Evolutionary conservation across 2,329 filamentous ascomycete species (phyloP).

Genomic region (Cryoendolithus antarcticus): DNA sequence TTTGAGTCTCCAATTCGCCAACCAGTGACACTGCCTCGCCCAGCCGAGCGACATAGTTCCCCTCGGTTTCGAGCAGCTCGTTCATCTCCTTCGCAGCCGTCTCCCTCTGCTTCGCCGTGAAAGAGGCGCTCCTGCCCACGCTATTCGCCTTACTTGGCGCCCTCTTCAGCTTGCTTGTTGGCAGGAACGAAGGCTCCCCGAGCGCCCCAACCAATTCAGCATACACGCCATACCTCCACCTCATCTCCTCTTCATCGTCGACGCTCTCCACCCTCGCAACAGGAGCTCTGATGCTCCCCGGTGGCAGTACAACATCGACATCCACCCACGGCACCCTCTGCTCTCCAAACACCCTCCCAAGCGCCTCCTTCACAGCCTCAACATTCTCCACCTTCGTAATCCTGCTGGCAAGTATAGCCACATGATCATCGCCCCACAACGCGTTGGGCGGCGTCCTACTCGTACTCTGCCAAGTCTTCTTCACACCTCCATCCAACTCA

Average conservation of each 20-base stretch:
- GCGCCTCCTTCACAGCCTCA: constrained; percentile 55
- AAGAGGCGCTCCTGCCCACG: constrained; percentile 63
- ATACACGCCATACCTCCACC: constrained; percentile 67
- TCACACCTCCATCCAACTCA: constrained; percentile 68
- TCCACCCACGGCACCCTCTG: constrained; percentile 78
- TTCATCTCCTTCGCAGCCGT: constrained; percentile 77
- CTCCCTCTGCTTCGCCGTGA: constrained; percentile 70
- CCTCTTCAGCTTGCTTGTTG: constrained; percentile 70
- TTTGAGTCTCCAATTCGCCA: constrained; percentile 66
- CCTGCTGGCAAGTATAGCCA: constrained; percentile 73
- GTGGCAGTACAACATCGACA: constrained; percentile 72
- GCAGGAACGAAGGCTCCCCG: constrained; percentile 74
- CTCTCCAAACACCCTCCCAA: constrained; percentile 65
- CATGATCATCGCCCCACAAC: constrained; percentile 84
- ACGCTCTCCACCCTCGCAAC: constrained; percentile 10
- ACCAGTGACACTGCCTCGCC: constrained; percentile 71
- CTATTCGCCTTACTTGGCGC: constrained; percentile 79
- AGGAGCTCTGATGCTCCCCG: constrained; percentile 48
- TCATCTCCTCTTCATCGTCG: constrained; percentile 23
- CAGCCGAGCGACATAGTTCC: constrained; percentile 62
- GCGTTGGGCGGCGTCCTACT: constrained; percentile 42
- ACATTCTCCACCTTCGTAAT: constrained; percentile 75
- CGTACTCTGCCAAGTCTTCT: constrained; percentile 45
- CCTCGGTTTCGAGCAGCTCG: constrained; percentile 86
- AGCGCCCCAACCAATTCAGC: constrained; percentile 64